These are phyloP conservation scores for Periconia macrospinosa DNA, from an alignment of 2,329 filamentous ascomycete species.

Conservation along the genomic window DNA sequence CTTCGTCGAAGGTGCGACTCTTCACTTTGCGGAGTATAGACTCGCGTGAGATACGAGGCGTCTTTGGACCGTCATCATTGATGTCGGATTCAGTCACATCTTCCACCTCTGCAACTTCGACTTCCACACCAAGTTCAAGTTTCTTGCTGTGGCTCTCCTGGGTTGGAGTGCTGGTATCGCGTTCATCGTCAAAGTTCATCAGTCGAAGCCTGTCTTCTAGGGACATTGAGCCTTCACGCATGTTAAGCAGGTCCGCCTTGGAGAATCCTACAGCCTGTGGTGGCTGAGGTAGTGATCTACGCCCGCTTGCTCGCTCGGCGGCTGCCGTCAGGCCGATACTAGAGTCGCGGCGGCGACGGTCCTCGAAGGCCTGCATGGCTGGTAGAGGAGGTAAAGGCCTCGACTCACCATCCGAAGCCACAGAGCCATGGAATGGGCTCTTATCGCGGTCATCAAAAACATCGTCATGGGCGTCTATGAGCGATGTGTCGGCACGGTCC, in stretches of 20 bases:
- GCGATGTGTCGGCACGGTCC: constrained; percentile 59
- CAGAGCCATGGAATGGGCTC: constrained; percentile 73
- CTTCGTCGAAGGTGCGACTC: constrained; percentile 58
- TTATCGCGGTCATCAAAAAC: constrained; percentile 67
- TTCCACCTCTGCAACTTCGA: constrained; percentile 37
- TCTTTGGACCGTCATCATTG: constrained; percentile 57
- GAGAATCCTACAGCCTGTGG: constrained; percentile 67
- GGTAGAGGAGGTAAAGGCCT: constrained; percentile 87
- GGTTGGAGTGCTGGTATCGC: constrained; percentile 39
- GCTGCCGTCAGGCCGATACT: constrained; percentile 69
- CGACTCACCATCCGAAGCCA: constrained; percentile 77
- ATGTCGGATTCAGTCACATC: constrained; percentile 39
- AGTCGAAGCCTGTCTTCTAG: constrained; percentile 83
- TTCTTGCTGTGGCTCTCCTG: constrained; percentile 38
- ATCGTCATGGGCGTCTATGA: constrained; percentile 62
- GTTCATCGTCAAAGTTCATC: constrained; percentile 75
- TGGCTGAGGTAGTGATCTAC: constrained; percentile 71
- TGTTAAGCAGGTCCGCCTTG: constrained; percentile 77
- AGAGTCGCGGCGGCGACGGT: constrained; percentile 55
- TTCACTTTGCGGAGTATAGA: constrained; percentile 90
- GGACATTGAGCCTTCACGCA: constrained; percentile 74
- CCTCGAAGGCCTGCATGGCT: constrained; percentile 62
- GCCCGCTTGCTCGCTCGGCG: constrained; percentile 70
- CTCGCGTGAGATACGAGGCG: constrained; percentile 86
- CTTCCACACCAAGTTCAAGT: constrained; percentile 27